Evolutionary conservation across 352 stramenopile species (phyloP), one percentile per base, ranked within the genome.

Genomic region (Phytophthora foliorum): DNA sequence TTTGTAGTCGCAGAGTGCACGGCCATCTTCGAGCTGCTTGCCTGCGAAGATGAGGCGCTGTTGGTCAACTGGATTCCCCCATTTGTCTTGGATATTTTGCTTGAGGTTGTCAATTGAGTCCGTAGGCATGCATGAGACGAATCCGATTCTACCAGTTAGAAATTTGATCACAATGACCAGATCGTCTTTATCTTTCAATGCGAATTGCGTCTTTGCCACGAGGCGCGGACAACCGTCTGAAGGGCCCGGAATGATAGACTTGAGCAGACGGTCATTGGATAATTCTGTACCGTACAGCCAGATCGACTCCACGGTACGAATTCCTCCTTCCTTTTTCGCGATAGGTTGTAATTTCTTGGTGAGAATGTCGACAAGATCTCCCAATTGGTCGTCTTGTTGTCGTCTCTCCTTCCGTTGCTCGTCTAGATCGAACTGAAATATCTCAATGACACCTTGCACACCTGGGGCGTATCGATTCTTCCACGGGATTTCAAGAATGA

Each of bases 91-190:
- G 16, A 51, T 49, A 22, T 56, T 48, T 4, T 38, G 13, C 32
- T 64, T 64, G 27, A 64, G 3, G 22, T 55, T 29, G 42, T 38
- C 34, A 38, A 59, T n/a, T 36, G 52, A 45, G 22, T 49, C 52
- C 11, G 10, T 39, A 21, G 14, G 16, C 3, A 9, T 21, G 32
- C 51, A 48, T 4, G 14, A 9, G 5, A 49, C 4, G 16, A 25
- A 38, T 22, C 17, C 11, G 6, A 2, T 38, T 7, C 24, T 39
- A 0, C 52, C 24, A 16, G 52, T 50, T 7, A 51, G 10, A 5
- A 2, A 7, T 22, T 59, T n/a, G 34, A 63, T 14, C 17, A 48
- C 31, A 6, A 50, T 22, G n/a, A 46, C 6, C 14, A 54, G 27
- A 6, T 29, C 31, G 10, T 7, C 17, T 22, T 41, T 29, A 13